Evolutionary conservation across 2,329 filamentous ascomycete species (phyloP), one percentile per base, ranked within the genome.

Genomic region (Colletotrichum scovillei): DNA sequence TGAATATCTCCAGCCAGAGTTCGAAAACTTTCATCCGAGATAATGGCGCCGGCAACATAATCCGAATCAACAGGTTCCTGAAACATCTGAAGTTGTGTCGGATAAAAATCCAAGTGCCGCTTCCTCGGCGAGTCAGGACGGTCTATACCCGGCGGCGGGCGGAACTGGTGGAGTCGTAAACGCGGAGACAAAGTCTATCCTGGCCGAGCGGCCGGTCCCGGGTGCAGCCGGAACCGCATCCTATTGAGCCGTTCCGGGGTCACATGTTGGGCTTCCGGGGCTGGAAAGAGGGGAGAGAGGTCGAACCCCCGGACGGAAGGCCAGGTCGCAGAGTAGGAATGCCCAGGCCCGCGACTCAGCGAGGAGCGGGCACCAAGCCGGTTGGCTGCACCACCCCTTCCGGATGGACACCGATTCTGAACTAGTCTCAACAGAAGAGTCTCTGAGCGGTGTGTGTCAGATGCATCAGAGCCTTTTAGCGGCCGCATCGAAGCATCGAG

Each of bases 371-470:
- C n/a, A 62, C 26, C 24, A 63, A 49, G 67, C 52, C 56, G 71
- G 62, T 28, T 60, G 60, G 55, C 28, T 56, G 65, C 46, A 70
- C 70, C 12, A 53, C 28, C 11, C 38, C 11, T 60, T 52, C 46
- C 59, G 32, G 67, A 28, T 60, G 60, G n/a, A 55, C 30, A 24
- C 46, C 60, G 38, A 28, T 55, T 42, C 49, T 66, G 19, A 71
- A 71, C 55, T 73, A 67, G 71, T 42, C 71, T 73, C 71, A 71
- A 66, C 71, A 73, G 65, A 73, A 73, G 60, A 62, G 24, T 62
- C 49, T 35, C 67, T 68, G 63, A 68, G 72, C 72, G 72, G 72
- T 74, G 72, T 74, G 72, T 74, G 72, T 74, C 72, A 74, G 63
- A 72, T 67, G 69, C 72, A 74, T 74, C 68, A 55, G 26, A 52